phyloP scores from a whole-genome alignment of 108 stramenopile species.

The Cafeteria roenbergensis region DNA sequence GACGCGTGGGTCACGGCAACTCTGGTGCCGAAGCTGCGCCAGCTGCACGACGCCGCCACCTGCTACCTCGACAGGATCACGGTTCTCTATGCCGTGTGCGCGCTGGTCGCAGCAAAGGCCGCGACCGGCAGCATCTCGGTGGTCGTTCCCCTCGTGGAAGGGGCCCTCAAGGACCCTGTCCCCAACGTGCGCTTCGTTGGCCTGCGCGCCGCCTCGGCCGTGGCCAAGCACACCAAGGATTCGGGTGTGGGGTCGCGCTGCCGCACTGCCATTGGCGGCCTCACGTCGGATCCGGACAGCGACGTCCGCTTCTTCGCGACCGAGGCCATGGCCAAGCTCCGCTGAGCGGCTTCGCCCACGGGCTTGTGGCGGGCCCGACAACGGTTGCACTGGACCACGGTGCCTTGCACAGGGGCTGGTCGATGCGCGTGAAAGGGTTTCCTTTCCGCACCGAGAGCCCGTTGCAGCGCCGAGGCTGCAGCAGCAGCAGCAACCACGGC shows the following conservation, averaged over 20 bases:
- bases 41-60: constrained; percentile 56
- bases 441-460: too few relatives aligned
- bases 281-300: not conserved
- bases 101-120: constrained; percentile 63
- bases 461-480: not conserved
- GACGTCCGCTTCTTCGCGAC: not conserved
- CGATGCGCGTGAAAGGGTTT: not conserved
- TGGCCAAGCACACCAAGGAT: constrained; percentile 50
- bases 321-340: not conserved
- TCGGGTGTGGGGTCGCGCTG: too few relatives aligned
- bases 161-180: constrained; percentile 75
- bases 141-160: constrained; percentile 64
- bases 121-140: constrained; percentile 40
- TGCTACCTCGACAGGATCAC: constrained; percentile 68
- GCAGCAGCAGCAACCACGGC: not conserved
- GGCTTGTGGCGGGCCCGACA: not conserved
- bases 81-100: constrained; percentile 64
- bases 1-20: constrained; percentile 68
- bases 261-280: not conserved
- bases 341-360: not conserved
- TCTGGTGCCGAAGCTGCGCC: constrained; percentile 62
- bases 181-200: constrained; percentile 92
- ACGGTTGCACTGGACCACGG: not conserved
- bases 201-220: constrained; percentile 49
- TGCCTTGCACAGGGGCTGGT: not conserved